Evolutionary conservation across 495 filamentous ascomycete genomes (phyloP), one percentile per base, ranked within the genome.

Genomic region (Cladorrhinum samala): DNA sequence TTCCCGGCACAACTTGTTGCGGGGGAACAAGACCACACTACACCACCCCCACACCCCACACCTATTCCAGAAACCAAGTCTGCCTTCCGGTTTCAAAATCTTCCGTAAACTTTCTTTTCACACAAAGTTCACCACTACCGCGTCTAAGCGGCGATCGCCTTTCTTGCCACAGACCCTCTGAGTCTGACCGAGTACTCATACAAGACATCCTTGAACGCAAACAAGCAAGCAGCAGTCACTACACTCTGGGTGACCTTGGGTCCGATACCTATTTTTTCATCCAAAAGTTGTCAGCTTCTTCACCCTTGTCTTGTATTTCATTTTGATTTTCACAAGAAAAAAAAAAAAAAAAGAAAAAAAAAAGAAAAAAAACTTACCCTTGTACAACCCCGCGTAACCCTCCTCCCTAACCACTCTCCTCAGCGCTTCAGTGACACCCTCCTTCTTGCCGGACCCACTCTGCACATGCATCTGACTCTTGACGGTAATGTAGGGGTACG

Each of bases 401-500:
- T 97, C 93, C 60, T 95, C 87, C 54, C 71, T 80, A 21, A 96
- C 77, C 44, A 97, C 92, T 44, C 83, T 79, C 57, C 77, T 81
- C 58, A 99, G 75, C 27, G 81, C 87, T 58, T 79, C 77, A 21
- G 82, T 74, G 77, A 97, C 82, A 54, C 83, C 83, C 69, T 89
- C 83, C 59, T 74, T 77, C 48, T 72, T 72, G 30, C 72, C 65
- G 6, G 27, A 33, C 27, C 27, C 27, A n/a, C 74, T 76, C 63
- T 83, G 85, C 20, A 99, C 88, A 71, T 99, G 93, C 88, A 94
- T 93, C 56, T 84, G 80, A 65, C 89, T 92, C 81, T 99, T 99
- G 49, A 99, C 84, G 1, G 93, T 97, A 66, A 96, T 97, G 56
- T 99, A 99, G 18, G 93, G 93, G 66, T 99, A 99, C 11, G 93